Percentiles rank a stretch among this genome's conserved stretches.
phyloP scores from a whole-genome alignment of 2,329 filamentous ascomycete species.

The Calonectria pauciramosa region DNA sequence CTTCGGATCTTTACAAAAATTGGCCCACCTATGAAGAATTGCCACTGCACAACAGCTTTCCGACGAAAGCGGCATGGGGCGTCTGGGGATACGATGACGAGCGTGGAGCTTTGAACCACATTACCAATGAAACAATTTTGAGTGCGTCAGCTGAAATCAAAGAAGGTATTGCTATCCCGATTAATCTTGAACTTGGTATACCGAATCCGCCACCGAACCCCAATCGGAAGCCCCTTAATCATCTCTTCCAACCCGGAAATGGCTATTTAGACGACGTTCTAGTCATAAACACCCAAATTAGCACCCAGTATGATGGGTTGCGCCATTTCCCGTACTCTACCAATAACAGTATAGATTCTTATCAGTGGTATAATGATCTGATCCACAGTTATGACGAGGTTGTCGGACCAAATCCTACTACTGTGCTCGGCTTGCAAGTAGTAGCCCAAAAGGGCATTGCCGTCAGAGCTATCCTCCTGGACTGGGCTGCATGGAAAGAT shows the following conservation, averaged over 20 bases:
- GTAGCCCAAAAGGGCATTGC: neutral
- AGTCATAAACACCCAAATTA: neutral
- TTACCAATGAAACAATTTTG: neutral
- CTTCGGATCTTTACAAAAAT: neutral
- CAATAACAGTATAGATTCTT: neutral
- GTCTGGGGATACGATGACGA: neutral
- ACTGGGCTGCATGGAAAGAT: neutral
- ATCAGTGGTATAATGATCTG: neutral
- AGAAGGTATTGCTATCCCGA: neutral
- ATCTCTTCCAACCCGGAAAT: neutral
- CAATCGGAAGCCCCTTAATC: neutral
- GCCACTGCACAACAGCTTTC: neutral
- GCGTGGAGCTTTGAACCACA: neutral
- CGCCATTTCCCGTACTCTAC: neutral
- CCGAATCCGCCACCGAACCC: neutral
- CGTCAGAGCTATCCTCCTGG: neutral
- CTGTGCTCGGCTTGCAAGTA: neutral
- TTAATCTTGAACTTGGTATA: neutral
- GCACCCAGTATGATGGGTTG: neutral
- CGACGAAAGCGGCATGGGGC: neutral
- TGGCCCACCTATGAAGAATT: conserved; percentile 2
- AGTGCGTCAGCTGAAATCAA: neutral
- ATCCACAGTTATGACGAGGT: neutral
- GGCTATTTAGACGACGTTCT: neutral
- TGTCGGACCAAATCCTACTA: neutral